Evolutionary conservation across 345 rosid species (phyloP).

Genomic region (rapeseed (Brassica napus)): DNA sequence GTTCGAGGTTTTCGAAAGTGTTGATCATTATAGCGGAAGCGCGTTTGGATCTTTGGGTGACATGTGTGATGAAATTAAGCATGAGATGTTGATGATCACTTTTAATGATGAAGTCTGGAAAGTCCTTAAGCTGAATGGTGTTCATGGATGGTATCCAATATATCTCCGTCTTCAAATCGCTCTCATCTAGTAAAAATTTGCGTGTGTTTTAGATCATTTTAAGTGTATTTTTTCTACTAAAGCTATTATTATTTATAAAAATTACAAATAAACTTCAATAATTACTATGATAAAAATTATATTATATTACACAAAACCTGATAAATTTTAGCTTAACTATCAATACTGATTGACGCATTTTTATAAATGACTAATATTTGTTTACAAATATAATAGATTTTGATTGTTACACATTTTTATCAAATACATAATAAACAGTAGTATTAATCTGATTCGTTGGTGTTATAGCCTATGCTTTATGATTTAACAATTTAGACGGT

Average conservation of each 20-base stretch:
- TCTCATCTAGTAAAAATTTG: slow-evolving; percentile 41
- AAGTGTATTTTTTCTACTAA: neutral
- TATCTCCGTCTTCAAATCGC: slow-evolving; percentile 40
- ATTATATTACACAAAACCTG: neutral
- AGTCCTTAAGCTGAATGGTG: slow-evolving; percentile 44
- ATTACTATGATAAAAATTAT: neutral
- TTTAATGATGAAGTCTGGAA: slow-evolving; percentile 46
- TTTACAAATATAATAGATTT: no score
- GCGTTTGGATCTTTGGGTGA: slow-evolving; percentile 23
- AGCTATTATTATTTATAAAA: neutral
- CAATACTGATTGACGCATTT: neutral
- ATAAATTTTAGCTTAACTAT: neutral
- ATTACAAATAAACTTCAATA: neutral
- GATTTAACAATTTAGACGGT: no score
- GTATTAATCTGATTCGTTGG: no score
- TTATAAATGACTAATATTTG: neutral
- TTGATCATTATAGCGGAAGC: slow-evolving; percentile 48
- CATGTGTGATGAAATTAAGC: slow-evolving; percentile 33
- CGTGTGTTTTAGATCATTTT: neutral
- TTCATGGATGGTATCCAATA: slow-evolving; percentile 58
- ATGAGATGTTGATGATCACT: slow-evolving; percentile 41
- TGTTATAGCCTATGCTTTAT: no score
- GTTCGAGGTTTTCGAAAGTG: slow-evolving; percentile 46
- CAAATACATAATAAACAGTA: neutral
- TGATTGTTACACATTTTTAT: neutral